phyloP scores from a whole-genome alignment of 805 yeast genomes.

The Saturnispora mendoncae region DNA sequence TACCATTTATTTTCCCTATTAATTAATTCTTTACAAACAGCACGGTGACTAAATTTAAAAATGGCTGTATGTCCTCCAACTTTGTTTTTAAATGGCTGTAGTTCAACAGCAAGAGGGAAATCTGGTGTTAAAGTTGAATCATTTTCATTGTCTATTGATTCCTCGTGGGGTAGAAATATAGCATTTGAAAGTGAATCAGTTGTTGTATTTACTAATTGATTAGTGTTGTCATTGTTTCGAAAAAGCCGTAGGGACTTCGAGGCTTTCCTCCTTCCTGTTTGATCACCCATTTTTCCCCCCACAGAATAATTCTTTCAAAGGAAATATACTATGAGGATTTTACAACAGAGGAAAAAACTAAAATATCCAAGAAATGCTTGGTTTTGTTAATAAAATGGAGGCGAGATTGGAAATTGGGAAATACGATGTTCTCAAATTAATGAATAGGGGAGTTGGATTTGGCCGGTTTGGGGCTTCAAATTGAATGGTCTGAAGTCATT shows the following conservation, averaged over 20 bases:
- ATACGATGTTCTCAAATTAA: no score
- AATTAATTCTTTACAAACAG: slow-evolving; percentile 88
- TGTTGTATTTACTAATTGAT: not conserved
- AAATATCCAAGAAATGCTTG: no score
- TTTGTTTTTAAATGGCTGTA: slow-evolving; percentile 84
- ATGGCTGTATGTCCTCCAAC: slow-evolving; percentile 99
- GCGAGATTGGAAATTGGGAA: no score
- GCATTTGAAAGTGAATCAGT: not conserved
- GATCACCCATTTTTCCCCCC: not conserved
- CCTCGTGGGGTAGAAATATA: slow-evolving; percentile 2
- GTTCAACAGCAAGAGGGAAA: slow-evolving; percentile 74
- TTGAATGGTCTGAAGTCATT: no score
- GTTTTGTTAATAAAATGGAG: no score
- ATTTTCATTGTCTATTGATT: not conserved
- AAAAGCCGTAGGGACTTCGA: slow-evolving; percentile 44
- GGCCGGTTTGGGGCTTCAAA: no score
- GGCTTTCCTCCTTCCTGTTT: slow-evolving; percentile 28
- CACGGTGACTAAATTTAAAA: slow-evolving; percentile 80
- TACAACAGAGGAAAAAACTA: no score
- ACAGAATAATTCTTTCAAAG: no score
- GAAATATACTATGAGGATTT: not conserved
- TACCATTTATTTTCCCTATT: slow-evolving; percentile 88
- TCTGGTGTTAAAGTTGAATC: slow-evolving; percentile 31
- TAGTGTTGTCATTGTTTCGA: slow-evolving; percentile 4
- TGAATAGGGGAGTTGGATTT: no score